phyloP scores from a whole-genome alignment of 495 filamentous ascomycete genomes.

The Hyaloscypha hepaticicola region DNA sequence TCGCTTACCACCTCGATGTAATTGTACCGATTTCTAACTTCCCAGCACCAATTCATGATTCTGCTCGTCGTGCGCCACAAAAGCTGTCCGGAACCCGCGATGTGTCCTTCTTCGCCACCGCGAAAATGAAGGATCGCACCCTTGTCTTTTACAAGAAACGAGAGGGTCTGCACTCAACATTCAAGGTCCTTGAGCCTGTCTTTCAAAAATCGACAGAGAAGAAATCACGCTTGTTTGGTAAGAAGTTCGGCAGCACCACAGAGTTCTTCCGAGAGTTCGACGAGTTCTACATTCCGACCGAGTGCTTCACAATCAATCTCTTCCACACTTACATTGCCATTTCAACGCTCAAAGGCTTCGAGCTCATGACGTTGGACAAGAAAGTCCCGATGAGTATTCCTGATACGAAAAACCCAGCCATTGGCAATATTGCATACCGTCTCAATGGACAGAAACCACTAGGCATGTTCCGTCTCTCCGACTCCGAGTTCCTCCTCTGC shows the following conservation, averaged over 20 bases:
- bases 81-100: conserved; percentile 85
- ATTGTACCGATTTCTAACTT: conserved; percentile 73
- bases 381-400: conserved; percentile 90
- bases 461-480: conserved; percentile 94
- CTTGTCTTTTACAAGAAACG: conserved; percentile 96
- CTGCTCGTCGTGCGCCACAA: conserved; percentile 74
- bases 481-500: conserved; percentile 88
- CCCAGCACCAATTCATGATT: conserved; percentile 59
- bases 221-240: conserved; percentile 66
- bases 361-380: conserved; percentile 94
- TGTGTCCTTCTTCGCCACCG: conserved; percentile 93
- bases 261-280: conserved; percentile 98
- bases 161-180: conserved; percentile 85
- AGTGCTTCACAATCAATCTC: conserved; percentile 91
- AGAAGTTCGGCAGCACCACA: conserved; percentile 60
- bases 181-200: conserved; percentile 95
- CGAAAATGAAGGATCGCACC: conserved; percentile 92
- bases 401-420: conserved; percentile 71
- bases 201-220: conserved; percentile 83
- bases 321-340: conserved; percentile 93
- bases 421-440: conserved; percentile 75
- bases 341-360: conserved; percentile 87
- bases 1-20: conserved; percentile 92
- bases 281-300: conserved; percentile 98
- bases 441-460: conserved; percentile 80